Base-by-base conservation (phyloP, 2,329 filamentous ascomycete species). In the Penicillium sp. region DNA sequence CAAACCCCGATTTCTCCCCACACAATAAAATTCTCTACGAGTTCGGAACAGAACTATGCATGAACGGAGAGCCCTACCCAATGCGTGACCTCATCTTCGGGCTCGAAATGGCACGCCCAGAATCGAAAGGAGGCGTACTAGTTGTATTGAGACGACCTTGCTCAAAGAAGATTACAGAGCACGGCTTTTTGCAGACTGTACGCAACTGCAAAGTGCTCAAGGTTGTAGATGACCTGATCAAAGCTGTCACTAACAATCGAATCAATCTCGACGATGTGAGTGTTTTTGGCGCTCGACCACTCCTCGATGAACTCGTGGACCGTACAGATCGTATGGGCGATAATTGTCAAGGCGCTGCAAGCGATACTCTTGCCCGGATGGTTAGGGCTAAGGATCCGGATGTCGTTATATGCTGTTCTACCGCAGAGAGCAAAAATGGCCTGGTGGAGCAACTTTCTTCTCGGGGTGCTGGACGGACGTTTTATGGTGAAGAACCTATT, bases 401-500 rank as follows among this genome's bases (percentile, higher is more conserved):
- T 16, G 17, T 36, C 29, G 33, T 28, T 16, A 28, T 36, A 36
- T 30, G 23, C 25, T 36, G 33, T 25, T 36, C 29, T 25, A 28
- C 6, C 7, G 17, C 13, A 36, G 25, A 36, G 33, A 16, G 12
- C 33, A 13, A 25, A 11, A 36, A 36, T 16, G 3, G 23, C 15
- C 26, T 36, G 28, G 33, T 30, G 28, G 6, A 14, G 5, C 26
- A n/a, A n/a, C 26, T 28, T 28, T n/a, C 6, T 11, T 4, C 6
- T n/a, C 26, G 26, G 4, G 26, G 26, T 4, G 26, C n/a, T 5
- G 26, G 26, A 4, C 5, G 13, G 26, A 28, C 6, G 14, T 31
- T 31, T 16, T 8, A 31, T n/a, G 29, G 16, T 15, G 29, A 65
- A 59, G 86, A 90, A 45, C 76, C 74, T 44, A 73, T 68, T 55